Evolutionary conservation across 495 filamentous ascomycete genomes (phyloP).

Genomic region (Hypoxylon perforatum): DNA sequence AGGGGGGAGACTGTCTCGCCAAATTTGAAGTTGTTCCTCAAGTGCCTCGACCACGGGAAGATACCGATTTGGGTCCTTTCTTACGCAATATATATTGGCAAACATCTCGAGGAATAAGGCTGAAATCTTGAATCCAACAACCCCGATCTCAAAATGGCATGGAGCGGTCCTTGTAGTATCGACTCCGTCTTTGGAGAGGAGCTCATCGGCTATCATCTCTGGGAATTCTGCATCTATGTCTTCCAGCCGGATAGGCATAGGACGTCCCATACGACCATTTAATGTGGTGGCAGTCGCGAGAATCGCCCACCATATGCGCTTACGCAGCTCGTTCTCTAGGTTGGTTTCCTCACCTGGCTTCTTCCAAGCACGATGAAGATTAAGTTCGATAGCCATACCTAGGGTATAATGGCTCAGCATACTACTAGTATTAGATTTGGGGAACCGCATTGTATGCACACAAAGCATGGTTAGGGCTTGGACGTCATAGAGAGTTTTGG

Average conservation of each 20-base stretch:
- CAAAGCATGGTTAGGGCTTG: slow-evolving; percentile 78
- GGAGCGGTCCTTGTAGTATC: slow-evolving; percentile 61
- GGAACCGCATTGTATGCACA: slow-evolving; percentile 75
- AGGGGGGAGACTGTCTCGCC: slow-evolving; percentile 67
- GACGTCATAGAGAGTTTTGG: slow-evolving; percentile 69
- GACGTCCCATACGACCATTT: slow-evolving; percentile 77
- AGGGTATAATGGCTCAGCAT: slow-evolving; percentile 70
- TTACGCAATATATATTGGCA: slow-evolving; percentile 74
- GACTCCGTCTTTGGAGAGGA: slow-evolving; percentile 64
- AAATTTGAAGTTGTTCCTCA: slow-evolving; percentile 67
- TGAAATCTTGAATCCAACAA: slow-evolving; percentile 68
- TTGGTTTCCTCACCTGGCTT: slow-evolving; percentile 64
- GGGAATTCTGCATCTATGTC: slow-evolving; percentile 83
- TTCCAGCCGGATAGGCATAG: slow-evolving; percentile 74
- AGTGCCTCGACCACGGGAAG: slow-evolving; percentile 68
- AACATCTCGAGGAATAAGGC: slow-evolving; percentile 77
- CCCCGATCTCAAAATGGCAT: slow-evolving; percentile 72
- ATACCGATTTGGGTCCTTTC: slow-evolving; percentile 68
- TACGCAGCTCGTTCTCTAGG: slow-evolving; percentile 77
- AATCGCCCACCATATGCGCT: slow-evolving; percentile 80
- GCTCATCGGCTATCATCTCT: slow-evolving; percentile 73
- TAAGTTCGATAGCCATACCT: slow-evolving; percentile 74
- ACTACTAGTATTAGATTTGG: slow-evolving; percentile 80
- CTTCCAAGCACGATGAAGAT: slow-evolving; percentile 76
- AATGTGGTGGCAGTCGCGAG: slow-evolving; percentile 70